Percentiles rank a stretch among this genome's conserved stretches.
These are phyloP conservation scores for Fusarium kyushuense DNA, from an alignment of 2,329 filamentous ascomycete genomes.

Conservation along the genomic window DNA sequence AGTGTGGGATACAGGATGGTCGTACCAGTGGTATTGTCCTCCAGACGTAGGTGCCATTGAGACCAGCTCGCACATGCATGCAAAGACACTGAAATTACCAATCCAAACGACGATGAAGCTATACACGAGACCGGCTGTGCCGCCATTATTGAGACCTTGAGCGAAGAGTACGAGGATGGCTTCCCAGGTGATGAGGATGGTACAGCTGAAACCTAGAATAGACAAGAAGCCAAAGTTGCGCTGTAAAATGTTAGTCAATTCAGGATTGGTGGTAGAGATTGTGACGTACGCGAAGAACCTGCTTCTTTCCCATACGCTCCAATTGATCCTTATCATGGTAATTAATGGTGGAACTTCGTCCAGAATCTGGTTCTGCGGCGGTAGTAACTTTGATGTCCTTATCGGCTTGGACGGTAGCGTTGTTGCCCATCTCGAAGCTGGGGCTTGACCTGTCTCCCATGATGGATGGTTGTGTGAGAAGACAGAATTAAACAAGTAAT, in stretches of 20 bases:
- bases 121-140: constrained; percentile 65
- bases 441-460: constrained; percentile 40
- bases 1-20: rapidly evolving
- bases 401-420: constrained; percentile 26
- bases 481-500: not conserved
- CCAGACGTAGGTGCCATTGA: constrained; percentile 64
- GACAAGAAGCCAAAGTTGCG: constrained; percentile 63
- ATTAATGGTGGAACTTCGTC: constrained; percentile 16
- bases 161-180: constrained; percentile 51
- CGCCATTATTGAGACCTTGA: constrained; percentile 60
- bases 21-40: constrained; percentile 68
- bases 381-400: constrained; percentile 19
- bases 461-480: not conserved
- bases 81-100: constrained; percentile 59
- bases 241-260: constrained; percentile 40
- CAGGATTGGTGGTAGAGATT: rapidly evolving
- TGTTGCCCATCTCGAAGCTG: constrained; percentile 45
- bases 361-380: constrained; percentile 39
- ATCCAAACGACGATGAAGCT: constrained; percentile 62
- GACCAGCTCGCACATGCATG: constrained; percentile 56
- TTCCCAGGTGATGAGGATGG: constrained; percentile 68
- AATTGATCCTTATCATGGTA: constrained; percentile 46
- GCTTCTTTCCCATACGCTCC: constrained; percentile 48
- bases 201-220: constrained; percentile 65
- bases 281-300: constrained; percentile 35